Conservation (phyloP, 306 rosid species). For the Corylus heterophylla region DNA sequence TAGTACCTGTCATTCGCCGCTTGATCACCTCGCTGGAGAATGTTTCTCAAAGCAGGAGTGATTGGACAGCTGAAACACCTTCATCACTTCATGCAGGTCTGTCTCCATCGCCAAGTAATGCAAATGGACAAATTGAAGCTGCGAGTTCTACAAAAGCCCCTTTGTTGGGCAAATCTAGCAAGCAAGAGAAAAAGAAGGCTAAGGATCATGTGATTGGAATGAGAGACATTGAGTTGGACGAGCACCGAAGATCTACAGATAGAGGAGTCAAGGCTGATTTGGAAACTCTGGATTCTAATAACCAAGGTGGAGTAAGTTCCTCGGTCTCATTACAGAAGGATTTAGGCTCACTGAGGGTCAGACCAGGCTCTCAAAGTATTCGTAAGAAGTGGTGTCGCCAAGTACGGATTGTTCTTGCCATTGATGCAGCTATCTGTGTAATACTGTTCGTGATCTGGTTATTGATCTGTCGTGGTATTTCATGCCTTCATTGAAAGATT, state of each 20-base stretch:
- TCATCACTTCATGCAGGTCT: slow-evolving; percentile 36
- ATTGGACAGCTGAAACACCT: slow-evolving; percentile 55
- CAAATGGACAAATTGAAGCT: slow-evolving; percentile 65
- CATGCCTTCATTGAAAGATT: slow-evolving; percentile 56
- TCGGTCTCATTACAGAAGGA: slow-evolving; percentile 62
- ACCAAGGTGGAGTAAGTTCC: slow-evolving; percentile 59
- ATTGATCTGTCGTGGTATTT: slow-evolving; percentile 55
- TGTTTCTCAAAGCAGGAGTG: slow-evolving; percentile 52
- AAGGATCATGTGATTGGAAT: slow-evolving; percentile 71
- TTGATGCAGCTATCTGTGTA: slow-evolving; percentile 80
- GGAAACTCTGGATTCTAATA: slow-evolving; percentile 44
- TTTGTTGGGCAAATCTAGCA: slow-evolving; percentile 66
- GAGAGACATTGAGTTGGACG: slow-evolving; percentile 79
- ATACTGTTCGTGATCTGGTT: slow-evolving; percentile 71
- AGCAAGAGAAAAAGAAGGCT: slow-evolving; percentile 78
- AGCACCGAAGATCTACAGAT: slow-evolving; percentile 66
- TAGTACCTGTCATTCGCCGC: slow-evolving; percentile 61
- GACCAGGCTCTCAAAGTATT: slow-evolving; percentile 57
- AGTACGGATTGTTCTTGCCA: slow-evolving; percentile 79
- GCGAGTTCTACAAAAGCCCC: slow-evolving; percentile 81
- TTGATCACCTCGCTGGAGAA: slow-evolving; percentile 72
- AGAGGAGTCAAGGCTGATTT: slow-evolving; percentile 63
- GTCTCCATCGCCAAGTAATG: slow-evolving; percentile 65
- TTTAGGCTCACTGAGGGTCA: slow-evolving; percentile 57
- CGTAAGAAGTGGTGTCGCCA: slow-evolving; percentile 87